Base-by-base conservation (phyloP, 148 eudicot genomes). In the Fallopia convolvulus region DNA sequence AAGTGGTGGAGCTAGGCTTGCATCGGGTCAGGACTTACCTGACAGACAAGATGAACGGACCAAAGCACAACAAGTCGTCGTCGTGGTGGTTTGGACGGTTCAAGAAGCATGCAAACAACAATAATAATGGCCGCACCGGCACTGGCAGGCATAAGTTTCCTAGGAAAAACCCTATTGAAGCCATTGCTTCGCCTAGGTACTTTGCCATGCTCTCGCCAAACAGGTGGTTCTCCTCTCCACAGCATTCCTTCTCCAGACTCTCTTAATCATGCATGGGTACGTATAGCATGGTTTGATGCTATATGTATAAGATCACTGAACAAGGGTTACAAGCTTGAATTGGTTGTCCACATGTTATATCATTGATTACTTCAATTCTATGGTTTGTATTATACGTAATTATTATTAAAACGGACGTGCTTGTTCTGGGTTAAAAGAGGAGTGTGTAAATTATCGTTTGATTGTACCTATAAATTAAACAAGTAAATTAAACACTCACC, bases 41-140 rank as follows among this genome's bases (percentile, higher is more conserved):
- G 81, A 81, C 87, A 58, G 84, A 86, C 20, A 88, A 84, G 79
- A 92, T 92, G 75, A 88, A 84, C 39, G 89, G n/a, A 6, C 88
- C 0, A 79, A 81, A 2, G 82, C 85, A 47, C 36, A 55, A 11
- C 78, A 58, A 81, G 20, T 41, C 66, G 2, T 91, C 94, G n/a
- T 71, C 66, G 2, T 91, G 97, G 2, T 91, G 97, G 97, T 79
- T 92, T n/a, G 84, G 83, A 75, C 84, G 79, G 74, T 58, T 90
- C 18, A 83, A 74, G 72, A 90, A 86, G 83, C 79, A 84, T 74
- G 91, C 86, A 10, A 39, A 40, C 3, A 56, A 63, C 26, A 76
- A 81, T 41, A 89, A 77, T 21, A 1, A 26, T 26, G 30, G 30
- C 30, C 30, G 30, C 30, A 26, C 30, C 1, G 30, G 30, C 30